Conservation (phyloP, 176 grass and related monocot genomes). For the Raddia distichophylla region DNA sequence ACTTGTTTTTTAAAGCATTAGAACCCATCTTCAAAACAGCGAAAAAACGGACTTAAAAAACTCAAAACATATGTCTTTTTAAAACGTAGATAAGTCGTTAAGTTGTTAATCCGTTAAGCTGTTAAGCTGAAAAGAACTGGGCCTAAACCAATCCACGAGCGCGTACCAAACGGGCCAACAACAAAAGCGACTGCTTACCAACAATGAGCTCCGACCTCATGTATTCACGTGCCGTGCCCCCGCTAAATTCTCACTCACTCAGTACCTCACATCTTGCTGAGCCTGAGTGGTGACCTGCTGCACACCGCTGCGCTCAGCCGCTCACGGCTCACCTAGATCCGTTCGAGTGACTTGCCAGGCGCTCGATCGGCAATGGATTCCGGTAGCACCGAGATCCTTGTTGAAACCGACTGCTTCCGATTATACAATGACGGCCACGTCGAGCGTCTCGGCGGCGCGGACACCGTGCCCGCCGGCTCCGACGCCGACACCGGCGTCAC, state of each 20-base stretch:
- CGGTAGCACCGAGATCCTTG: conserved; percentile 7
- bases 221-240: background rate
- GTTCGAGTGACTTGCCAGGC: background rate
- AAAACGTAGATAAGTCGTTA: too few relatives aligned
- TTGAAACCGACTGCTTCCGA: conserved; percentile 5
- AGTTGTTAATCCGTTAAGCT: too few relatives aligned
- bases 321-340: background rate
- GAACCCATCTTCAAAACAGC: too few relatives aligned
- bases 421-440: conserved; percentile 39
- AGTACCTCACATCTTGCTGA: background rate
- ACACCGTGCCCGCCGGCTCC: conserved; percentile 34
- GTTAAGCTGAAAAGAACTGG: too few relatives aligned
- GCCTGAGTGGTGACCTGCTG: background rate
- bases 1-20: too few relatives aligned
- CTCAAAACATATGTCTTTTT: too few relatives aligned
- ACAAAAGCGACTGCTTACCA: background rate
- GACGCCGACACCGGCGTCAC: conserved; percentile 45
- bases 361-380: conserved; percentile 32
- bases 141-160: too few relatives aligned
- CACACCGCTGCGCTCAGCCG: background rate
- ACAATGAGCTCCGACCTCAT: background rate
- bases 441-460: background rate
- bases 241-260: background rate
- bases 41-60: too few relatives aligned
- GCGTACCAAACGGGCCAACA: too few relatives aligned